These are phyloP conservation scores for Lyophyllum shimeji DNA, from an alignment of 768 basidiomycete genomes.

Conservation along the genomic window DNA sequence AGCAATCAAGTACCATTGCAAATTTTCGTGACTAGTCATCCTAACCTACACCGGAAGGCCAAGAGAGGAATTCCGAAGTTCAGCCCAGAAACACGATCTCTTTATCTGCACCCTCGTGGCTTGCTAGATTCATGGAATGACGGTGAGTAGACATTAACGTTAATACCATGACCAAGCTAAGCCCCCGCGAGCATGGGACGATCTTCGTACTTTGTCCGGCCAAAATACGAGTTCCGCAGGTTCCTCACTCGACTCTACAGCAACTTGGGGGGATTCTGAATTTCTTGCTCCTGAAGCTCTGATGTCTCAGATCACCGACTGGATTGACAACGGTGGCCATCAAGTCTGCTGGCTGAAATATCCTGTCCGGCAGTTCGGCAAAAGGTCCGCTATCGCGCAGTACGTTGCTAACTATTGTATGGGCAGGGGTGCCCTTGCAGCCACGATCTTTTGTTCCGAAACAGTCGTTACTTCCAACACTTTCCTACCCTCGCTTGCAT, in stretches of 20 bases:
- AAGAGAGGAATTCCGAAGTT: slow-evolving; percentile 15
- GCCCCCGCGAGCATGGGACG: slow-evolving; percentile 9
- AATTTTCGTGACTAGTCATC: slow-evolving; percentile 13
- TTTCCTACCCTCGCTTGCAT: slow-evolving; percentile 11
- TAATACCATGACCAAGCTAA: neutral
- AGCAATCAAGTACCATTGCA: slow-evolving; percentile 14
- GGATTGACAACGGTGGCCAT: slow-evolving; percentile 12
- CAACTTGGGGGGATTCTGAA: neutral
- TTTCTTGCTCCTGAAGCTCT: slow-evolving; percentile 13
- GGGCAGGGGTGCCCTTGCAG: slow-evolving; percentile 10
- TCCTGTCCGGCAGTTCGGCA: slow-evolving; percentile 12
- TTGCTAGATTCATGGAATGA: slow-evolving; percentile 15
- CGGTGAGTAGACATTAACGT: slow-evolving; percentile 5
- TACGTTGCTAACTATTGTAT: slow-evolving; percentile 10
- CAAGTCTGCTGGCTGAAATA: slow-evolving; percentile 18
- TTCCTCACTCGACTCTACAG: neutral
- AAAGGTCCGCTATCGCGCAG: slow-evolving; percentile 11
- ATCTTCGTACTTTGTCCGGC: slow-evolving; percentile 7
- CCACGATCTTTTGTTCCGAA: slow-evolving; percentile 5
- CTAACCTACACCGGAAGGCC: slow-evolving; percentile 13
- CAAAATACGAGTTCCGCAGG: neutral
- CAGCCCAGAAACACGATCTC: slow-evolving; percentile 7
- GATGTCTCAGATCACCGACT: slow-evolving; percentile 11
- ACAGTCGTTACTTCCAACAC: slow-evolving; percentile 5
- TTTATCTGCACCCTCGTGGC: slow-evolving; percentile 13